Evolutionary conservation across 2,329 filamentous ascomycete species (phyloP).

Genomic region (Trichoderma endophyticum): DNA sequence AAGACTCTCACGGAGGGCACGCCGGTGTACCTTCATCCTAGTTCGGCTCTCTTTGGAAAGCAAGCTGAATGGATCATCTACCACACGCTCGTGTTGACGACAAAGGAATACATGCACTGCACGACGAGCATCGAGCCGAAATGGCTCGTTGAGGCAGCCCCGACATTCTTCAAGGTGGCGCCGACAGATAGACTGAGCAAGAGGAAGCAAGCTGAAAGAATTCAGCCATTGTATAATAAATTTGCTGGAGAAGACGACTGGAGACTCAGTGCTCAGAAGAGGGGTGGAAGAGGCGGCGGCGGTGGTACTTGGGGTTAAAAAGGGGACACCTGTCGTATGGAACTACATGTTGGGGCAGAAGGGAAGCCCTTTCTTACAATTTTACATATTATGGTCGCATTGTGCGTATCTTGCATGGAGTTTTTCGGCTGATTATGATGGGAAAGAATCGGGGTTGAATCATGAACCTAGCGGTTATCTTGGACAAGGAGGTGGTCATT

Average conservation of each 20-base stretch:
- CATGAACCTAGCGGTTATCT: background rate
- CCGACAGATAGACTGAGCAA: slow-evolving; percentile 83
- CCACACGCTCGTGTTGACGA: slow-evolving; percentile 84
- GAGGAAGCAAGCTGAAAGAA: slow-evolving; percentile 88
- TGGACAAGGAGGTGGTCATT: background rate
- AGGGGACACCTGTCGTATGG: background rate
- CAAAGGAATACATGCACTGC: slow-evolving; percentile 97
- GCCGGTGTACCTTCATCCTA: slow-evolving; percentile 91
- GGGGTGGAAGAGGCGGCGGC: slow-evolving; percentile 78
- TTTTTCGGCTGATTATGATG: background rate
- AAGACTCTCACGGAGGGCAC: slow-evolving; percentile 96
- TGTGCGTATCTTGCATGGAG: background rate
- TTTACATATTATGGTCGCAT: background rate
- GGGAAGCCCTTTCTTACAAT: background rate
- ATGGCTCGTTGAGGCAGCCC: slow-evolving; percentile 91
- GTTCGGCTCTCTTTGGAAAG: slow-evolving; percentile 89
- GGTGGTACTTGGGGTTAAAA: slow-evolving; percentile 82
- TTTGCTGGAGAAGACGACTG: slow-evolving; percentile 93
- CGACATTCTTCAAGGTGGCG: slow-evolving; percentile 97
- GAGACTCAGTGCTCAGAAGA: slow-evolving; percentile 83
- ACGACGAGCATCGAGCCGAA: slow-evolving; percentile 93
- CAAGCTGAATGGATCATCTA: slow-evolving; percentile 96
- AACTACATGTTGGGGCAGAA: background rate
- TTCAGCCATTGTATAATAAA: slow-evolving; percentile 91
- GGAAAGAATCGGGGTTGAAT: background rate